These are phyloP conservation scores for Lupinus albus DNA, from an alignment of 306 rosid genomes.

Conservation along the genomic window DNA sequence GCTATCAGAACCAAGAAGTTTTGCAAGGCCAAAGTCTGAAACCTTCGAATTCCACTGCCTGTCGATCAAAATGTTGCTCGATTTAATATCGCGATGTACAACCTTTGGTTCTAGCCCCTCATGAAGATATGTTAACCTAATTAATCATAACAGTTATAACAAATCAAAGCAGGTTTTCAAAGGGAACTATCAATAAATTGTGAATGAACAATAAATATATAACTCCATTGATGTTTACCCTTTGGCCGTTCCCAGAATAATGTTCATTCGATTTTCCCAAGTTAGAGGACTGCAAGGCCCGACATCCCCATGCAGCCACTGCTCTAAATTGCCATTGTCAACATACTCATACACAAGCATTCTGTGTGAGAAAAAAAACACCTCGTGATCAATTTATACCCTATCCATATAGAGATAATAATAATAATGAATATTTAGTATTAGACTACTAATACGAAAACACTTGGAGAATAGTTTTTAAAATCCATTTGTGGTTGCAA, in stretches of 20 bases:
- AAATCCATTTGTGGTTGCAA: background rate
- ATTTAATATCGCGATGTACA: slow-evolving; percentile 87
- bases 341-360: slow-evolving; percentile 89
- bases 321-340: slow-evolving; percentile 88
- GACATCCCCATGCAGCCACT: slow-evolving; percentile 90
- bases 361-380: slow-evolving; percentile 45
- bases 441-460: background rate
- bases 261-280: slow-evolving; percentile 83
- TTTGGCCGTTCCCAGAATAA: slow-evolving; percentile 78
- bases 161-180: background rate
- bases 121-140: slow-evolving; percentile 78
- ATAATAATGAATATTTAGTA: background rate
- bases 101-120: slow-evolving; percentile 95
- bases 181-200: background rate
- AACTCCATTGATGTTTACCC: slow-evolving; percentile 52
- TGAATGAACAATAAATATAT: background rate
- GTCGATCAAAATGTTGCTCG: slow-evolving; percentile 85
- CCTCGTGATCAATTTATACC: background rate
- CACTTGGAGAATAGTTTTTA: background rate
- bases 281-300: slow-evolving; percentile 81
- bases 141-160: slow-evolving; percentile 24
- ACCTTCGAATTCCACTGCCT: slow-evolving; percentile 91
- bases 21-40: slow-evolving; percentile 93
- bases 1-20: slow-evolving; percentile 77
- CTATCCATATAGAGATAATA: too few species aligned